A percentile compares a stretch with the other conserved stretches of the same genome.
phyloP scores from a whole-genome alignment of 495 filamentous ascomycete genomes.

The Xylaria castorea region DNA sequence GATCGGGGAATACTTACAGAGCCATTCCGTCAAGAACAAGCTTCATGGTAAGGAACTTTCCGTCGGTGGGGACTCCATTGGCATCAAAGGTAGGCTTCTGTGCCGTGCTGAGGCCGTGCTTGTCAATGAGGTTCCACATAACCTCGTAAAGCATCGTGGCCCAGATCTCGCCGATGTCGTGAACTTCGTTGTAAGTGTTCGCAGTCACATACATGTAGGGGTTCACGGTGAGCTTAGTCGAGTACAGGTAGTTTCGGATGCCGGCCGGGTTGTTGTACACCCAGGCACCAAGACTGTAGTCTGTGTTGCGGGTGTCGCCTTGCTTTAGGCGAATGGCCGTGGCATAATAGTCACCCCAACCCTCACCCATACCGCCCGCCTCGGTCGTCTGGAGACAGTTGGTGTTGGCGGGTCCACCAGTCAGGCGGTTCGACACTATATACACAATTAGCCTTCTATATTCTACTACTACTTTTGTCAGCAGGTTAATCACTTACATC shows the following conservation, averaged over 20 bases:
- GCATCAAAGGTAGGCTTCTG: constrained; percentile 50
- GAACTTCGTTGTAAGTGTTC: constrained; percentile 48
- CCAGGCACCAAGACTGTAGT: constrained; percentile 57
- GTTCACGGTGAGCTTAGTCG: constrained; percentile 53
- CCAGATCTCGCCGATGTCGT: constrained; percentile 59
- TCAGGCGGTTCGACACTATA: constrained; percentile 59
- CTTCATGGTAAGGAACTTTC: constrained; percentile 59
- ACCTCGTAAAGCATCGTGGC: constrained; percentile 61
- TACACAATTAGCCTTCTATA: background rate
- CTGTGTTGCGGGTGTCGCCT: constrained; percentile 50
- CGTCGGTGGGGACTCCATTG: constrained; percentile 56
- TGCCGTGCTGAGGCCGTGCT: constrained; percentile 54
- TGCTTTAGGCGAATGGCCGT: constrained; percentile 58
- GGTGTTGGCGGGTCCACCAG: constrained; percentile 59
- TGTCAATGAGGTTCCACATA: constrained; percentile 60
- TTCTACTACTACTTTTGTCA: background rate
- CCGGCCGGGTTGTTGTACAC: constrained; percentile 47
- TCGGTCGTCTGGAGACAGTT: constrained; percentile 54
- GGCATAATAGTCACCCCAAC: constrained; percentile 62
- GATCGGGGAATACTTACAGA: constrained; percentile 40
- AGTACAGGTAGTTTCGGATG: constrained; percentile 59
- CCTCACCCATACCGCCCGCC: constrained; percentile 60
- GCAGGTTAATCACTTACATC: constrained; percentile 38
- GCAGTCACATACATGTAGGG: constrained; percentile 54
- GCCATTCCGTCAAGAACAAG: constrained; percentile 60